phyloP scores from a whole-genome alignment of 805 yeast genomes.

The Cyberlindnera americana region DNA sequence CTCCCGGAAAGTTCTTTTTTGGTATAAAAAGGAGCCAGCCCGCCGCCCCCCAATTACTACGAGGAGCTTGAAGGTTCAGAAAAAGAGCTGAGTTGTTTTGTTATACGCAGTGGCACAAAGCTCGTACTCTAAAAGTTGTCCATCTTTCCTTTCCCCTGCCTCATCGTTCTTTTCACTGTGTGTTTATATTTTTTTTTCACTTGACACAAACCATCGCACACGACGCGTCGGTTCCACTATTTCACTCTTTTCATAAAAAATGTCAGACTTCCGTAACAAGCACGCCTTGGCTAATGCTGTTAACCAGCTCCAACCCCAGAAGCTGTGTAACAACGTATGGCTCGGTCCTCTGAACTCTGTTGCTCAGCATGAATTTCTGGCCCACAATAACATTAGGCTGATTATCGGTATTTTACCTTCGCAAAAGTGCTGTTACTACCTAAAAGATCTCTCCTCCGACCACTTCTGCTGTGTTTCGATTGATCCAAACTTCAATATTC shows the following conservation, averaged over 20 bases:
- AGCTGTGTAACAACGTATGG: slow-evolving; percentile 37
- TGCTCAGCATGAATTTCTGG: slow-evolving; percentile 36
- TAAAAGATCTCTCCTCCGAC: slow-evolving; percentile 27
- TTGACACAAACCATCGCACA: slow-evolving; percentile 8
- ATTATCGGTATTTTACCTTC: slow-evolving; percentile 36
- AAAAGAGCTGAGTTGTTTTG: too few relatives aligned
- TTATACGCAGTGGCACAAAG: too few relatives aligned
- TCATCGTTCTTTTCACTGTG: background rate
- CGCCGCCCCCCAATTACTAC: too few relatives aligned
- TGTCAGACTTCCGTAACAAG: slow-evolving; percentile 26
- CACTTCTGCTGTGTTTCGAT: slow-evolving; percentile 30
- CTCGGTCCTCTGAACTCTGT: slow-evolving; percentile 45
- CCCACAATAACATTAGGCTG: slow-evolving; percentile 36
- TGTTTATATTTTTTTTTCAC: slow-evolving; percentile 1
- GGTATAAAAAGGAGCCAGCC: slow-evolving; percentile 4
- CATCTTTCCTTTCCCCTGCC: too few relatives aligned
- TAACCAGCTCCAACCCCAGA: slow-evolving; percentile 37
- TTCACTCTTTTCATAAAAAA: background rate
- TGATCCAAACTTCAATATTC: slow-evolving; percentile 33
- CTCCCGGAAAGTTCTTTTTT: too few relatives aligned
- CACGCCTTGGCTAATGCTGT: slow-evolving; percentile 26
- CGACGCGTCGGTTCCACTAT: too few relatives aligned
- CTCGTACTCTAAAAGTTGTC: too few relatives aligned
- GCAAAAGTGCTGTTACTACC: slow-evolving; percentile 30
- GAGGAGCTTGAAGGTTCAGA: too few relatives aligned